These are phyloP conservation scores for Monilinia fructigena DNA, from an alignment of 2,329 filamentous ascomycete genomes.

Conservation along the genomic window DNA sequence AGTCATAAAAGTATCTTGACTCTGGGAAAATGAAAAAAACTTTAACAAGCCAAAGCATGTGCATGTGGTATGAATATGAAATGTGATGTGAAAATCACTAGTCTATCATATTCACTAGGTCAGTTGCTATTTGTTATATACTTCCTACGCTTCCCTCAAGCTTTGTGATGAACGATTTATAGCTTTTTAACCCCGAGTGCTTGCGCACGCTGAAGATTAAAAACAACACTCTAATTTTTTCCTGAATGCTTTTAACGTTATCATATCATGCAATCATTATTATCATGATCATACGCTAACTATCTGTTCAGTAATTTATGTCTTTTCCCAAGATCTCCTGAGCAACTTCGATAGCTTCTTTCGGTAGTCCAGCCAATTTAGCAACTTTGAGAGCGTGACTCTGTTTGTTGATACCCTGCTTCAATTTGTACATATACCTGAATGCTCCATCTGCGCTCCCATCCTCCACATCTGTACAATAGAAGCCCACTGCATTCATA, in stretches of 20 bases:
- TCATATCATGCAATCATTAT: conserved; percentile 48
- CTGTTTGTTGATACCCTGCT: conserved; percentile 76
- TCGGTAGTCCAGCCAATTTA: conserved; percentile 76
- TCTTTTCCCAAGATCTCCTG: conserved; percentile 33
- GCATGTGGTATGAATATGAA: conserved; percentile 21
- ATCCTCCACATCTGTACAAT: conserved; percentile 84
- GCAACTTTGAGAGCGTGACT: conserved; percentile 97
- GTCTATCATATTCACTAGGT: conserved; percentile 29
- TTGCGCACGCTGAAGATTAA: conserved; percentile 42
- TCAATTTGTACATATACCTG: conserved; percentile 80
- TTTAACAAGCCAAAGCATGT: conserved; percentile 26
- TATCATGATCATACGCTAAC: conserved; percentile 47
- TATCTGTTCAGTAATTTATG: conserved; percentile 49
- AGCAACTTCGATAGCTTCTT: conserved; percentile 68
- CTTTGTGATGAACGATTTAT: conserved; percentile 41
- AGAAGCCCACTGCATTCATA: conserved; percentile 49
- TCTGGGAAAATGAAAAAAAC: conserved; percentile 31
- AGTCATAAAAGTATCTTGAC: conserved; percentile 32
- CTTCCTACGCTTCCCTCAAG: conserved; percentile 22
- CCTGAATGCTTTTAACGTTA: conserved; percentile 37
- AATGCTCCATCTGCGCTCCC: conserved; percentile 54
- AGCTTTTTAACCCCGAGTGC: conserved; percentile 45
- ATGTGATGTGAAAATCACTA: conserved; percentile 22
- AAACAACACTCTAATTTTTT: conserved; percentile 46
- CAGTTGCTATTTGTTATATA: conserved; percentile 28